Evolutionary conservation across 257 asterid genomes (phyloP).

Genomic region (Anisodus tanguticus): DNA sequence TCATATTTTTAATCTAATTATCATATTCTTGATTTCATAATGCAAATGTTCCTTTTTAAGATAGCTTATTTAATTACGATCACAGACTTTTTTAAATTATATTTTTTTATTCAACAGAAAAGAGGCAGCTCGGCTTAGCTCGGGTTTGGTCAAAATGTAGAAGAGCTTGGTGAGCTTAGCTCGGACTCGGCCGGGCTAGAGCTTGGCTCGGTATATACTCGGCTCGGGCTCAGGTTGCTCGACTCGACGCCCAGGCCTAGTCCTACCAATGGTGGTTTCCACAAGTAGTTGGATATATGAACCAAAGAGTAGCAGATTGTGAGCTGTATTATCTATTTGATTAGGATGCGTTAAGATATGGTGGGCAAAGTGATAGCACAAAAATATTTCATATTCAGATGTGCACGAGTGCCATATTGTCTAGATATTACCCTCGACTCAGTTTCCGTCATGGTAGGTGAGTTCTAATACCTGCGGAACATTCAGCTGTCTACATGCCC

Average conservation of each 20-base stretch:
- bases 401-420: constrained; percentile 28
- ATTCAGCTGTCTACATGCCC: constrained; percentile 3
- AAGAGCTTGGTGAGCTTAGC: too few relatives aligned
- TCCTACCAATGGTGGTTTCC: not conserved
- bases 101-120: too few relatives aligned
- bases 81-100: too few relatives aligned
- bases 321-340: not conserved
- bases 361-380: not conserved
- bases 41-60: too few relatives aligned
- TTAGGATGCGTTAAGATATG: not conserved
- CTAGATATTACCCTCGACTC: constrained; percentile 8
- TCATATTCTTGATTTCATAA: too few relatives aligned
- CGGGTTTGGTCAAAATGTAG: too few relatives aligned
- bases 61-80: too few relatives aligned
- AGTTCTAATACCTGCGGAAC: constrained; percentile 26
- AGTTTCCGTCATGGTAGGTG: constrained; percentile 22
- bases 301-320: not conserved
- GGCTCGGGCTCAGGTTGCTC: too few relatives aligned
- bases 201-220: too few relatives aligned
- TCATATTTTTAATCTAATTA: too few relatives aligned
- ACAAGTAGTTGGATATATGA: not conserved
- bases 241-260: not conserved
- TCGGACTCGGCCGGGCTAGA: too few relatives aligned
- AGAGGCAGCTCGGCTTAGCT: too few relatives aligned
- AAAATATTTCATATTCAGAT: constrained; percentile 2